Conservation (phyloP, 805 yeast species). For the Clavispora phyllophila region DNA sequence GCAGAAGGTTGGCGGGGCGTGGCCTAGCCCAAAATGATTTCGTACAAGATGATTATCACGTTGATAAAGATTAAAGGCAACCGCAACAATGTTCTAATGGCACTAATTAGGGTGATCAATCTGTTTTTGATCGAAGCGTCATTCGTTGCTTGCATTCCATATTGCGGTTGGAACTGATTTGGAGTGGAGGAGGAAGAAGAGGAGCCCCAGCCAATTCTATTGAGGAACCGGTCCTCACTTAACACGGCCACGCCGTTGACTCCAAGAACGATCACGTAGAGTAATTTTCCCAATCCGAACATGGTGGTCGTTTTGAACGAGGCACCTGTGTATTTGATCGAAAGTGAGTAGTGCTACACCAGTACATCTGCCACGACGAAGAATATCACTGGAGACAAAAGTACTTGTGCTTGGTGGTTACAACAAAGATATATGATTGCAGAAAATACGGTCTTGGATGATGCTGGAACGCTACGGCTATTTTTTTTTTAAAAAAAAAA, state of each 20-base stretch:
- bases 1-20: neutral
- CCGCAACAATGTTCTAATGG: conserved; percentile 70
- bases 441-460: too few species aligned
- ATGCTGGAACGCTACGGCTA: too few species aligned
- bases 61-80: conserved; percentile 70
- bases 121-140: conserved; percentile 48
- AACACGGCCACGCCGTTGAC: conserved; percentile 74
- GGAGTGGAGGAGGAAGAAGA: conserved; percentile 10
- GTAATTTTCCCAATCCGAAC: conserved; percentile 59
- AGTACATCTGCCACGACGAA: too few species aligned
- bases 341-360: neutral
- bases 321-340: neutral
- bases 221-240: conserved; percentile 74
- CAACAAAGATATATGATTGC: too few species aligned
- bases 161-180: conserved; percentile 18
- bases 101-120: conserved; percentile 61
- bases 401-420: too few species aligned
- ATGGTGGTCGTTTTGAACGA: conserved; percentile 16
- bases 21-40: conserved; percentile 55
- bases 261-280: conserved; percentile 53
- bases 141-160: conserved; percentile 41
- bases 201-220: conserved; percentile 45
- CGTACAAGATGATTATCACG: conserved; percentile 62
- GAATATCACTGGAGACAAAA: too few species aligned
- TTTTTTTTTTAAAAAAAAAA: too few species aligned